Percentiles rank a stretch among this genome's conserved stretches.
Evolutionary conservation across 371 early-diverging fungal species (phyloP).

Genomic region (Nosema muscidifuracis): DNA sequence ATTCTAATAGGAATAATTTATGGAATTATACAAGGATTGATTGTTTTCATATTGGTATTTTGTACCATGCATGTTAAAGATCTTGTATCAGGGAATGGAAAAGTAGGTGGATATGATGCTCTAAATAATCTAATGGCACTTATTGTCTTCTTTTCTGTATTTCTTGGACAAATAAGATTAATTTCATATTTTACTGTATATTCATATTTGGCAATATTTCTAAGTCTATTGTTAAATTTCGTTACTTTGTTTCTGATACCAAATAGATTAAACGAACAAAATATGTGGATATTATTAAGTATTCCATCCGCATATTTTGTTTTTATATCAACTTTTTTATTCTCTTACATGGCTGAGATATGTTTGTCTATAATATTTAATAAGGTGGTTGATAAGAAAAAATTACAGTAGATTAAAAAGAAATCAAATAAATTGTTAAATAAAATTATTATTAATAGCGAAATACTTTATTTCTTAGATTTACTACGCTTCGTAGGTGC

Average conservation of each 20-base stretch:
- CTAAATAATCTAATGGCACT: constrained; percentile 40
- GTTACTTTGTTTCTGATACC: constrained; percentile 45
- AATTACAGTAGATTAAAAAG: background rate
- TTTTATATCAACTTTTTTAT: background rate
- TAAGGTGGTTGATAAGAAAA: background rate
- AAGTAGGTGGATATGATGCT: constrained; percentile 39
- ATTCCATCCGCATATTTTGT: constrained; percentile 33
- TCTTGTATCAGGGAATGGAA: constrained; percentile 25
- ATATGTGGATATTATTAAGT: constrained; percentile 10
- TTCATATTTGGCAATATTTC: constrained; percentile 35
- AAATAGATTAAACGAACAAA: constrained; percentile 2
- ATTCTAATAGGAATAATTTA: constrained; percentile 34
- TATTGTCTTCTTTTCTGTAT: constrained; percentile 49
- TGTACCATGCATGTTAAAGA: constrained; percentile 27
- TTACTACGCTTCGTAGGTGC: background rate
- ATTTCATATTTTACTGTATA: constrained; percentile 38
- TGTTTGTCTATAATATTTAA: background rate
- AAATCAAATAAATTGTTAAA: no score
- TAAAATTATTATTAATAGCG: background rate
- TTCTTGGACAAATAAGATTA: constrained; percentile 45
- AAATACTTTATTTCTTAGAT: background rate
- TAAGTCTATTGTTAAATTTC: constrained; percentile 31
- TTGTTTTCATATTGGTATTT: constrained; percentile 29
- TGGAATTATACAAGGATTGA: constrained; percentile 30
- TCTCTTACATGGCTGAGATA: constrained; percentile 10